Conservation (phyloP, 306 rosid genomes). For the Sicyos edulis region DNA sequence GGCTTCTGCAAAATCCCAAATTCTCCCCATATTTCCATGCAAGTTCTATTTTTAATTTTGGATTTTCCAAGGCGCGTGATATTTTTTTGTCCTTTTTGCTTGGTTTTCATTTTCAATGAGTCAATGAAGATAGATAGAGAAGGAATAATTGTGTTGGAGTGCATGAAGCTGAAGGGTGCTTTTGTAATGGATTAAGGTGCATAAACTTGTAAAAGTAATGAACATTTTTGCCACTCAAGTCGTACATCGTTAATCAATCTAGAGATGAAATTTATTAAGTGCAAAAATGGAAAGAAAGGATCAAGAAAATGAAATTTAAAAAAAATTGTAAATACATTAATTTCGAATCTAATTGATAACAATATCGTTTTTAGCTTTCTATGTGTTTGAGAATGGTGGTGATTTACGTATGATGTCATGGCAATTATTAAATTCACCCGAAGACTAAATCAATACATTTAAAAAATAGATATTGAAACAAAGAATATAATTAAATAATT, state of each 20-base stretch:
- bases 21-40: conserved; percentile 51
- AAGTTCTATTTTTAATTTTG: conserved; percentile 26
- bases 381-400: too few relatives aligned
- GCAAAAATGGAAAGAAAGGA: too few relatives aligned
- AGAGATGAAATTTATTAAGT: neutral
- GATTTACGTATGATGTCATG: too few relatives aligned
- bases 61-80: conserved; percentile 32
- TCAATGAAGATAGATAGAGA: neutral
- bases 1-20: conserved; percentile 24
- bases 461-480: neutral
- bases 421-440: neutral
- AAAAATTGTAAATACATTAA: neutral
- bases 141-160: neutral
- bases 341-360: too few relatives aligned
- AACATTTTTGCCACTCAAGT: conserved; percentile 5
- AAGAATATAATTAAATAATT: neutral
- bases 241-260: neutral
- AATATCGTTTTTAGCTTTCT: too few relatives aligned
- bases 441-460: neutral
- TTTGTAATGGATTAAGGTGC: too few relatives aligned
- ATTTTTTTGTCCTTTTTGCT: conserved; percentile 38
- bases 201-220: neutral
- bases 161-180: too few relatives aligned
- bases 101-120: conserved; percentile 20
- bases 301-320: neutral